Percentiles rank a stretch among this genome's conserved stretches.
Conservation (phyloP, 495 filamentous ascomycete genomes). For the Endocarpon pusillum region DNA sequence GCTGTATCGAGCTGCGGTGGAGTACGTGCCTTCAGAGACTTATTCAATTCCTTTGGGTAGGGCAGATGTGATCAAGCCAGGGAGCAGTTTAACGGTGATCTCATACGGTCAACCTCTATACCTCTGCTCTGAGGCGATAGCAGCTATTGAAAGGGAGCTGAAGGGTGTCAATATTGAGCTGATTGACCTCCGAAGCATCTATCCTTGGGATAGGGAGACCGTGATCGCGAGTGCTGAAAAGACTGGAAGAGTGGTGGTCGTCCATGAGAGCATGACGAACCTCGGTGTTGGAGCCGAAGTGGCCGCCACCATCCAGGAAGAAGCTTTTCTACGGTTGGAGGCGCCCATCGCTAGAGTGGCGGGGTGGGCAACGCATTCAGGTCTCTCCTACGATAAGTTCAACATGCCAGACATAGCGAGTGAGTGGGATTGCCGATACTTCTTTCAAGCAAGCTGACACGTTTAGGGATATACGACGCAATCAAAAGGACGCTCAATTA, state of each 20-base stretch:
- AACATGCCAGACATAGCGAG: slow-evolving; percentile 80
- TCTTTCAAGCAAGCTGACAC: not conserved
- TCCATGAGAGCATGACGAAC: slow-evolving; percentile 93
- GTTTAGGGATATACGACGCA: slow-evolving; percentile 44
- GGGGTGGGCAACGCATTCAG: slow-evolving; percentile 80
- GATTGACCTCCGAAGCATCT: slow-evolving; percentile 81
- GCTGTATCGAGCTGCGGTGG: slow-evolving; percentile 83
- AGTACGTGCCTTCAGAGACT: slow-evolving; percentile 71
- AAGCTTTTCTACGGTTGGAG: slow-evolving; percentile 72
- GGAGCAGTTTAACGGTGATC: slow-evolving; percentile 69
- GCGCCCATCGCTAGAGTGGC: slow-evolving; percentile 86
- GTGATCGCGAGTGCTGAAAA: slow-evolving; percentile 73
- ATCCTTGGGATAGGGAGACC: slow-evolving; percentile 85
- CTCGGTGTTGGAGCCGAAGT: slow-evolving; percentile 89
- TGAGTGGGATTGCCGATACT: slow-evolving; percentile 33
- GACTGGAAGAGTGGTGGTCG: slow-evolving; percentile 79
- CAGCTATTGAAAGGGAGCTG: slow-evolving; percentile 63
- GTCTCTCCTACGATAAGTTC: slow-evolving; percentile 69
- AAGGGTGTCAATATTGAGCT: slow-evolving; percentile 62
- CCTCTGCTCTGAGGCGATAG: slow-evolving; percentile 63
- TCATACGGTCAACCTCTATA: slow-evolving; percentile 91
- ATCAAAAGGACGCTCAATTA: slow-evolving; percentile 43
- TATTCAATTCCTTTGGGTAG: slow-evolving; percentile 78
- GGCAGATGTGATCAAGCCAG: slow-evolving; percentile 74
- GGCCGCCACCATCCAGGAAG: slow-evolving; percentile 79